These are phyloP conservation scores for Diaporthe sp. DNA, from an alignment of 2,329 filamentous ascomycete genomes.

Conservation along the genomic window DNA sequence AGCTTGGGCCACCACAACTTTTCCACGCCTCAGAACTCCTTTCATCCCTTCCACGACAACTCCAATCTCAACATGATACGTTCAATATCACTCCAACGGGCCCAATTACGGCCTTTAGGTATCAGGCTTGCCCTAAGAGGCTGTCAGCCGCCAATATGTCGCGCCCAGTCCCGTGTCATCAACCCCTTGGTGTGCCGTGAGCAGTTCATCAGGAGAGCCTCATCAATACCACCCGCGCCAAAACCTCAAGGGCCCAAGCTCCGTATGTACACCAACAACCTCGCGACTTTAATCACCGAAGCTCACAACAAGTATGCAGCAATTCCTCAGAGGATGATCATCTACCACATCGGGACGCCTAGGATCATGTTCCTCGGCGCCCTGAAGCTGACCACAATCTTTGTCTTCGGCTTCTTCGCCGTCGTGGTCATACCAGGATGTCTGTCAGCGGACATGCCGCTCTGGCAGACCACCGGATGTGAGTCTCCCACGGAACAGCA, in stretches of 20 bases:
- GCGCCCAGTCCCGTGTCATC: neutral
- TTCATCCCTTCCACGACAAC: neutral
- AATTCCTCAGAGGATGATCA: conserved; percentile 59
- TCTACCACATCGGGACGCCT: conserved; percentile 81
- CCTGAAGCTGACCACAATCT: conserved; percentile 78
- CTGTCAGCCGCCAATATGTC: neutral
- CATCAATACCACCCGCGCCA: conserved; percentile 21
- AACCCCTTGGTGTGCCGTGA: conserved; percentile 9
- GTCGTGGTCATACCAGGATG: conserved; percentile 74
- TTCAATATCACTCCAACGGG: conserved; percentile 17
- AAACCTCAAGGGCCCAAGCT: conserved; percentile 28
- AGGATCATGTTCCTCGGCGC: conserved; percentile 77
- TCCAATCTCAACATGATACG: conserved; percentile 29
- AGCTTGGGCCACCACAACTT: conserved; percentile 34
- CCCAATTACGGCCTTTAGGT: neutral
- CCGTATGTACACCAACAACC: neutral
- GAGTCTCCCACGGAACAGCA: conserved; percentile 40
- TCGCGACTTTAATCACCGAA: neutral
- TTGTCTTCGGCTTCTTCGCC: conserved; percentile 76
- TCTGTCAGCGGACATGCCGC: conserved; percentile 54
- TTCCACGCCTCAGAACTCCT: neutral
- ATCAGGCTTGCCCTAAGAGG: neutral
- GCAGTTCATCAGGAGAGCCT: conserved; percentile 28
- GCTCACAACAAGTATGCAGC: conserved; percentile 38
- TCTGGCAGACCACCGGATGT: conserved; percentile 53